Evolutionary conservation across 176 grass and related monocot genomes (phyloP), one percentile per base, ranked within the genome.

Genomic region (Chloris gayana): DNA sequence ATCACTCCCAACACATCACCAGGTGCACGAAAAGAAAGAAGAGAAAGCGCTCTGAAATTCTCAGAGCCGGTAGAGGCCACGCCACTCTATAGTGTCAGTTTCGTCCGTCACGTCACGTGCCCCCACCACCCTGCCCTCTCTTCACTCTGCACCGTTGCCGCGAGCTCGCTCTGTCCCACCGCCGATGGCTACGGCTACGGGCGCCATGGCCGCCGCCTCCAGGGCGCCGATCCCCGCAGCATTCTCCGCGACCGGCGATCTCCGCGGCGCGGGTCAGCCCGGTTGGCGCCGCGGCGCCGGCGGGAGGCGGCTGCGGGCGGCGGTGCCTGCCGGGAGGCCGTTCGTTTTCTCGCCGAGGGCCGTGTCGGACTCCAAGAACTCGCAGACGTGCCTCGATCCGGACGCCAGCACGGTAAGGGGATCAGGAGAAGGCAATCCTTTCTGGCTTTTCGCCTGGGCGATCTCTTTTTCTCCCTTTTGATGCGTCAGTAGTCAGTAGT

Each of bases 311-410:
- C 74, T 88, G 83, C 59, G 54, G 14, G 44, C 87, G 77, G 50
- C 72, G n/a, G 77, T 60, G 64, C 31, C 76, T 12, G 45, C 31
- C 7, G 46, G 18, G 38, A 76, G 72, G 65, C 88, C 88, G 31
- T 82, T 91, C 77, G 57, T 93, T 14, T 87, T 95, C 76, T 82
- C 92, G 46, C 84, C 92, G 30, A 80, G 81, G 58, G 92, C 90
- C 4, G 96, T 99, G 30, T 99, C 96, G 7, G 96, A 99, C 56
- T 95, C 96, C 39, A 91, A 82, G 34, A 91, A 86, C 79, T 91
- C 96, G 3, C 92, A 99, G 88, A 99, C 96, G 26, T 99, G 96
- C 72, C 90, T 99, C 17, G 96, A 99, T 82, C 96, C 96, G 59
- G 96, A 99, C 72, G 96, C 92, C 39, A 99, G 92, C 81, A 87